These are phyloP conservation scores for Mycoemilia scoparia DNA, from an alignment of 192 early-diverging fungal species.

Conservation along the genomic window DNA sequence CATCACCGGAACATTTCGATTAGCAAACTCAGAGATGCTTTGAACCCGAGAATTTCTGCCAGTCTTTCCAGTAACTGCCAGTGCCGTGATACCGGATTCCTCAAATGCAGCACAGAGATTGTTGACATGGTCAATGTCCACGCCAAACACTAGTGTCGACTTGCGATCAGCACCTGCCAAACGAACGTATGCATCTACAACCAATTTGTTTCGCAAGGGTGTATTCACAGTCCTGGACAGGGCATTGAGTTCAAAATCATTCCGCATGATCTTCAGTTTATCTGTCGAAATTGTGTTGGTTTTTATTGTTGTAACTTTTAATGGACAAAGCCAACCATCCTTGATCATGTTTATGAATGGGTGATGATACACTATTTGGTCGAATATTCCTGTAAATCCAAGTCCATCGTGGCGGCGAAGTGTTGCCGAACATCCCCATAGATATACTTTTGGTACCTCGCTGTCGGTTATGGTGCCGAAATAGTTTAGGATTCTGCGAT, in stretches of 20 bases:
- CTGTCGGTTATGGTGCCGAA: constrained; percentile 35
- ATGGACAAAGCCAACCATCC: constrained; percentile 51
- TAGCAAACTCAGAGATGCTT: constrained; percentile 40
- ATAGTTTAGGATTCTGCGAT: constrained; percentile 48
- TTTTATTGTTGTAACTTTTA: constrained; percentile 45
- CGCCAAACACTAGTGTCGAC: constrained; percentile 74
- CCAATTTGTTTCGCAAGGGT: constrained; percentile 31
- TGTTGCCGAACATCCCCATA: constrained; percentile 92
- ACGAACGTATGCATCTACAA: constrained; percentile 44
- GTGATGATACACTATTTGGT: constrained; percentile 55
- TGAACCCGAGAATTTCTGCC: constrained; percentile 28
- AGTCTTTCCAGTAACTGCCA: constrained; percentile 37
- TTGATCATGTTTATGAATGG: constrained; percentile 68
- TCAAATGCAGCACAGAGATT: constrained; percentile 35
- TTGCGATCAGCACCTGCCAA: constrained; percentile 22
- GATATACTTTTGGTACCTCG: constrained; percentile 33
- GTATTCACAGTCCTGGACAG: constrained; percentile 43
- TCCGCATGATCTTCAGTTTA: constrained; percentile 18
- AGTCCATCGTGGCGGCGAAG: constrained; percentile 70
- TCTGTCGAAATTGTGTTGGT: constrained; percentile 36
- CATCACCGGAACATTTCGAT: constrained; percentile 46
- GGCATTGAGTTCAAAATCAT: constrained; percentile 42
- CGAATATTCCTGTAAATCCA: constrained; percentile 43
- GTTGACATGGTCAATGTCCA: constrained; percentile 58
- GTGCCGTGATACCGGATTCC: constrained; percentile 18